Percentiles rank a stretch among this genome's conserved stretches.
Conservation (phyloP, 768 basidiomycete species). For the Naganishia vishniacii region DNA sequence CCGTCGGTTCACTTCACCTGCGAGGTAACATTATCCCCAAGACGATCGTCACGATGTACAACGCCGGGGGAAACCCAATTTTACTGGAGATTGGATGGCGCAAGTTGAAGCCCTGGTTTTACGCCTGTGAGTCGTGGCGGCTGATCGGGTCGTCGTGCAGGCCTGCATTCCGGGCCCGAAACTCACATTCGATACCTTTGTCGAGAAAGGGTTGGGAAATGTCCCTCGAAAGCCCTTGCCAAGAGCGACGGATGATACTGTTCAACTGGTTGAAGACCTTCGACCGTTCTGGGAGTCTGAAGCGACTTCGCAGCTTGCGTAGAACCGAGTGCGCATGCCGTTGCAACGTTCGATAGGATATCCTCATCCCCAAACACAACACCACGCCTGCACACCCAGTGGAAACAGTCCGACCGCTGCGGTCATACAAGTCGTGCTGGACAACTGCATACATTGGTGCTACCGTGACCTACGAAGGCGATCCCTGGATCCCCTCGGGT, state of each 20-base stretch:
- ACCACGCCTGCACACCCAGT: no score
- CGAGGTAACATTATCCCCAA: constrained; percentile 53
- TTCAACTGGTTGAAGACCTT: constrained; percentile 47
- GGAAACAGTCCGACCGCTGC: no score
- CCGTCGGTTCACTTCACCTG: constrained; percentile 61
- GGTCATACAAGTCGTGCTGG: no score
- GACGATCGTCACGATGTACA: constrained; percentile 50
- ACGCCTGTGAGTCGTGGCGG: constrained; percentile 47
- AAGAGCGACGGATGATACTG: constrained; percentile 36
- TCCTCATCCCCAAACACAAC: no score
- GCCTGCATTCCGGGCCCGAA: constrained; percentile 48
- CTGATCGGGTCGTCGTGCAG: constrained; percentile 50
- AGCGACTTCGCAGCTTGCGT: constrained; percentile 28
- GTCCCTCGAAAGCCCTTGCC: constrained; percentile 45
- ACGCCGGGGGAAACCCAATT: constrained; percentile 42
- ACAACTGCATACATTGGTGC: no score
- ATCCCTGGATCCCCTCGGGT: no score
- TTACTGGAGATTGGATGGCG: constrained; percentile 38
- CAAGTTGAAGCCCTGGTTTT: constrained; percentile 45
- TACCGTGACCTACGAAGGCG: no score
- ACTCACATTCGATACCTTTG: constrained; percentile 47
- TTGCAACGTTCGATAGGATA: no score
- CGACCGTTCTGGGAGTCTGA: constrained; percentile 46
- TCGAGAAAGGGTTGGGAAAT: constrained; percentile 47
- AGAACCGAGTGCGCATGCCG: no score